phyloP scores from a whole-genome alignment of 2,329 filamentous ascomycete genomes.

The Scedosporium aurantiacum region DNA sequence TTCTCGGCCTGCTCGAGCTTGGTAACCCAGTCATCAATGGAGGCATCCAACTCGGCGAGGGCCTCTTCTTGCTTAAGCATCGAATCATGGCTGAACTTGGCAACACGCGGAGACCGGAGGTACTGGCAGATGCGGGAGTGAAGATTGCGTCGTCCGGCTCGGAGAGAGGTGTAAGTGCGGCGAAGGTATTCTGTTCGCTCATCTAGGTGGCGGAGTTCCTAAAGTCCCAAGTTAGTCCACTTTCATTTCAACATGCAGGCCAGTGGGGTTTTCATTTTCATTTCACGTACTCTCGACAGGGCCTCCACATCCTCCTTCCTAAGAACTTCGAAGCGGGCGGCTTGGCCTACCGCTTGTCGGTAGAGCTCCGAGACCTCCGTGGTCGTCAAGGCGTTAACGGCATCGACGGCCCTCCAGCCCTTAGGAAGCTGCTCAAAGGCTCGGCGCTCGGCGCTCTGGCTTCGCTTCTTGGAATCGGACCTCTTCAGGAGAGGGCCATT shows the following conservation, averaged over 20 bases:
- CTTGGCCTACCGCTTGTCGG: constrained; percentile 51
- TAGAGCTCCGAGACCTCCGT: constrained; percentile 41
- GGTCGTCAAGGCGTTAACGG: constrained; percentile 31
- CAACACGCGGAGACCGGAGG: constrained; percentile 57
- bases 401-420: constrained; percentile 45
- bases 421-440: constrained; percentile 52
- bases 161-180: constrained; percentile 63
- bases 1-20: constrained; percentile 78
- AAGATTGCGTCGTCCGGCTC: constrained; percentile 64
- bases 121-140: constrained; percentile 70
- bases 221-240: constrained; percentile 8
- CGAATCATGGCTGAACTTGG: constrained; percentile 62
- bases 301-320: constrained; percentile 49
- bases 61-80: constrained; percentile 74
- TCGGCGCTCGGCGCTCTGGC: constrained; percentile 39
- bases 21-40: constrained; percentile 69
- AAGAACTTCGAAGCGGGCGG: constrained; percentile 54
- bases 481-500: constrained; percentile 25
- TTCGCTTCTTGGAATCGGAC: constrained; percentile 28
- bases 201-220: constrained; percentile 67
- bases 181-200: constrained; percentile 69
- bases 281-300: constrained; percentile 47
- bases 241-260: not conserved
- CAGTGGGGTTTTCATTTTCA: too few relatives aligned
- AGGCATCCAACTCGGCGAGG: constrained; percentile 62